These are phyloP conservation scores for Brasenia schreberi DNA, from an alignment of 164 flowering plant genomes.

Conservation along the genomic window DNA sequence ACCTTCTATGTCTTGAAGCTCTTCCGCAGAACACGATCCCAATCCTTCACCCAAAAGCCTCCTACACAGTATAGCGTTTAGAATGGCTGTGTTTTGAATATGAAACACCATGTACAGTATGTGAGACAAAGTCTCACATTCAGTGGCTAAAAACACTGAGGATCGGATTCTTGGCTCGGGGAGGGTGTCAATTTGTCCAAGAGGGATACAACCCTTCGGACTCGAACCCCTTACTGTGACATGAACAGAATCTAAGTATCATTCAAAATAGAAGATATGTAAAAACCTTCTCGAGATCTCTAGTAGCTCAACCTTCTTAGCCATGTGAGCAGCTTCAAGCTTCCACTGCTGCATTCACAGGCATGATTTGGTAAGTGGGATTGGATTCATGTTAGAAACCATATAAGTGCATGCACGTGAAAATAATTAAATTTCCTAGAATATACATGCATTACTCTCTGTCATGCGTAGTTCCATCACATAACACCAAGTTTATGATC, in stretches of 20 bases:
- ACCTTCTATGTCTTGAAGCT: constrained; percentile 50
- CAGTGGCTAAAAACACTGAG: not conserved
- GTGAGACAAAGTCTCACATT: too few relatives aligned
- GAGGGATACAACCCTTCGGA: not conserved
- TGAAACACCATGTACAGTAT: not conserved
- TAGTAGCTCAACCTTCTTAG: constrained; percentile 63
- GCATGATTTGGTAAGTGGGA: not conserved
- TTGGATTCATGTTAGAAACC: too few relatives aligned
- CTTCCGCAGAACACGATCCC: constrained; percentile 45
- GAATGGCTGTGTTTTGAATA: not conserved
- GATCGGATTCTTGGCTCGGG: not conserved
- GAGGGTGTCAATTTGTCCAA: not conserved
- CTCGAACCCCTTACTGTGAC: not conserved
- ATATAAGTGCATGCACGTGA: too few relatives aligned
- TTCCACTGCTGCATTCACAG: constrained; percentile 45
- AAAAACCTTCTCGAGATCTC: constrained; percentile 55
- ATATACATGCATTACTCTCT: too few relatives aligned
- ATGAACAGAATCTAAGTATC: not conserved
- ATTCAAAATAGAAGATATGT: not conserved
- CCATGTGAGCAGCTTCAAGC: constrained; percentile 45
- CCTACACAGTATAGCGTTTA: constrained; percentile 20
- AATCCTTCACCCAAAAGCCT: constrained; percentile 69
- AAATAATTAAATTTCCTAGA: too few relatives aligned
- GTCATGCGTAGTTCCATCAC: too few relatives aligned
- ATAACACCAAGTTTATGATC: too few relatives aligned